Base-by-base conservation (phyloP, 805 yeast genomes). In the Ogataea thermomethanolica region DNA sequence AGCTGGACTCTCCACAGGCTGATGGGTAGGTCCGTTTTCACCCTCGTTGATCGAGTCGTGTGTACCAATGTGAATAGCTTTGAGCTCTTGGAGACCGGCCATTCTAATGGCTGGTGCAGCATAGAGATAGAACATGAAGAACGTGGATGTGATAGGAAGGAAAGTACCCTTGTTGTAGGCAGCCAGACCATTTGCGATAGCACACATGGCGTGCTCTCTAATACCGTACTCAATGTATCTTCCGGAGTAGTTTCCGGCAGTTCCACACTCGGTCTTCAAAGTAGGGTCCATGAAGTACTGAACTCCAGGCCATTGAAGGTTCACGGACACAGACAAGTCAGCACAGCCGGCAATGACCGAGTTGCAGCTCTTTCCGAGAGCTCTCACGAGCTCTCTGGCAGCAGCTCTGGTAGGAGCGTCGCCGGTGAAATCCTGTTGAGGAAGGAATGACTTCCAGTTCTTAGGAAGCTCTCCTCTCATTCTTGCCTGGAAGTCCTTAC, bases 181-280 rank as follows among this genome's bases (percentile, higher is more conserved):
- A 45, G 93, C 76, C 56, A 91, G 82, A 80, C 99, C 99, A 71
- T 93, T 91, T 79, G 90, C 78, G 66, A 90, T 84, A 48, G 97
- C 96, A 71, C 96, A 96, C 97, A 91, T 89, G 66, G 86, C 97
- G 70, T 93, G 98, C 76, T 91, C 99, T 71, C 99, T 84, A 55
- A 91, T 95, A 80, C 99, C 99, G 66, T 81, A 91, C 72, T 96
- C 84, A 68, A 91, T 76, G 74, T 91, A 91, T 66, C 96, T 82
- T 64, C 99, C 99, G 43, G 79, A 51, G 74, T 83, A 90, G 61
- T 79, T 79, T 66, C 98, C 98, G 54, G 11, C 10, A 51, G 86
- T 70, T 31, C 81, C 81, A 47, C 52, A 48, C 20, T 46, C 43
- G n/a, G 55, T 50, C 15, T 41, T 33, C 37, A 87, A 68, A 38